These are phyloP conservation scores for Pyrrhoderma noxium DNA, from an alignment of 1,284 basidiomycete genomes.

Conservation along the genomic window DNA sequence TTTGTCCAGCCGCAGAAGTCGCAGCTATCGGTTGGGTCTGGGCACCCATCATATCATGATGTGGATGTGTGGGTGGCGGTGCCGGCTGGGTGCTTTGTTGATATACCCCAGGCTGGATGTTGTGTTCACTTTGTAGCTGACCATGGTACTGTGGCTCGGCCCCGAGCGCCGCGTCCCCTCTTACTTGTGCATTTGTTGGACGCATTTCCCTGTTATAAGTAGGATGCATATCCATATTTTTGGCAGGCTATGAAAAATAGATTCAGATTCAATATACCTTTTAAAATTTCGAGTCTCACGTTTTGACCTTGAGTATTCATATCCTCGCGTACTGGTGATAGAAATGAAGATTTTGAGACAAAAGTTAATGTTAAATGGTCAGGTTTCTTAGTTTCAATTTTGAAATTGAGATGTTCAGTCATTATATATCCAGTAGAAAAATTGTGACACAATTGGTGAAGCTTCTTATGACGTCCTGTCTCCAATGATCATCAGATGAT, in stretches of 20 bases:
- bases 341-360: too few relatives aligned
- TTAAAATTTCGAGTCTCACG: too few relatives aligned
- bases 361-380: too few relatives aligned
- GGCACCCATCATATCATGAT: neutral
- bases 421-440: too few relatives aligned
- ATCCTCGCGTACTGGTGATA: too few relatives aligned
- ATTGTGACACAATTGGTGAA: too few relatives aligned
- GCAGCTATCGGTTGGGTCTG: neutral
- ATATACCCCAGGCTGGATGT: neutral
- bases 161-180: conserved; percentile 3
- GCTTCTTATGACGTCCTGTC: neutral
- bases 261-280: too few relatives aligned
- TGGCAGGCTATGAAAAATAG: too few relatives aligned
- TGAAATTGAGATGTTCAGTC: too few relatives aligned
- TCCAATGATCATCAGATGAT: neutral
- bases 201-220: conserved; percentile 4
- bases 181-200: conserved; percentile 10
- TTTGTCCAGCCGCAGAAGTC: neutral
- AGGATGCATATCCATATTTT: neutral
- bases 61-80: neutral
- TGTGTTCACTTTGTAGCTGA: conserved; percentile 1
- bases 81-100: neutral
- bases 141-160: neutral
- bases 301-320: too few relatives aligned
- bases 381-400: too few relatives aligned